A percentile compares a stretch with the other conserved stretches of the same genome.
These are phyloP conservation scores for Musa balbisiana DNA, from an alignment of 202 grass and related monocot species.

Conservation along the genomic window DNA sequence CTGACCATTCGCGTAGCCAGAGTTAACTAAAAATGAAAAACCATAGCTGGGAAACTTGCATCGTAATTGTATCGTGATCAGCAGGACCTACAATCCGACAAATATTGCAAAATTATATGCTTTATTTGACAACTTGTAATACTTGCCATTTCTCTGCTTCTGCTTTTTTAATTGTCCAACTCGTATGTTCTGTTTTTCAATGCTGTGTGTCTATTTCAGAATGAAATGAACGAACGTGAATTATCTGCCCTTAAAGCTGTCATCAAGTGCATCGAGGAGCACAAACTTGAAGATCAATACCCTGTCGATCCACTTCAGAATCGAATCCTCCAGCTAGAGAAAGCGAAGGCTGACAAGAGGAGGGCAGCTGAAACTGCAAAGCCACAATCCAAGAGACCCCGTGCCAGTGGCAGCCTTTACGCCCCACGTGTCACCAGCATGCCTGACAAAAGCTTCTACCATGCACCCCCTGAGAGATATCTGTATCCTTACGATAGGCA, in stretches of 20 bases:
- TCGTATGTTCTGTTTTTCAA: neutral
- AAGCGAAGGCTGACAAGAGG: conserved; percentile 96
- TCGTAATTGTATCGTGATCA: no score
- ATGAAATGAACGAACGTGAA: conserved; percentile 73
- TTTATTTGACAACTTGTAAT: no score
- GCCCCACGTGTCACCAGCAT: conserved; percentile 42
- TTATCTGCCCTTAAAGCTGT: conserved; percentile 68
- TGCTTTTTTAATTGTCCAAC: neutral
- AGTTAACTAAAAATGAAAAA: no score
- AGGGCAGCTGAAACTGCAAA: conserved; percentile 71
- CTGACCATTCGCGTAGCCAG: no score
- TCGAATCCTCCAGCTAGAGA: conserved; percentile 71
- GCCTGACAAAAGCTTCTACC: conserved; percentile 81
- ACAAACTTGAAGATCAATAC: conserved; percentile 63
- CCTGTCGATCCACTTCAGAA: conserved; percentile 51
- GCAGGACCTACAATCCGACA: no score
- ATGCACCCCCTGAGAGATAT: conserved; percentile 47
- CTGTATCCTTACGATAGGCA: conserved; percentile 48
- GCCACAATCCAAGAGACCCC: conserved; percentile 79
- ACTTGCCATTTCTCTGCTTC: neutral
- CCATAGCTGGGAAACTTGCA: no score
- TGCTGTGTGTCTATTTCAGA: conserved; percentile 33
- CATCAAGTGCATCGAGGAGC: conserved; percentile 86
- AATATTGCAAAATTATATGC: no score
- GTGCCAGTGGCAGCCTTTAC: conserved; percentile 58